Conservation (phyloP, 2,329 filamentous ascomycete species). For the Lomentospora prolificans region DNA sequence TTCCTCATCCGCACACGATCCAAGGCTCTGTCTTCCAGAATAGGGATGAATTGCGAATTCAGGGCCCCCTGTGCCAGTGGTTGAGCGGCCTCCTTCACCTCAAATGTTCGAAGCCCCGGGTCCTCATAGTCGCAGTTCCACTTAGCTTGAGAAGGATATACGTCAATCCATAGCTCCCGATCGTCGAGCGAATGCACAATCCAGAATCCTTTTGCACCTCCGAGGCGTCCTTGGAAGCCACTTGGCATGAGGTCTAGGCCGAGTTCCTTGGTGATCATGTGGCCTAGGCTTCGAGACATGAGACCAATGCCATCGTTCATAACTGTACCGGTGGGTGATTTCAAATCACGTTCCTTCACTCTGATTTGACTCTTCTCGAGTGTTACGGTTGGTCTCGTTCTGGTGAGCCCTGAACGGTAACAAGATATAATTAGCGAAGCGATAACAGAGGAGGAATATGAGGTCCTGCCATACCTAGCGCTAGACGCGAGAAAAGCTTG, state of each 20-base stretch:
- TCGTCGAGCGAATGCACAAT: constrained; percentile 44
- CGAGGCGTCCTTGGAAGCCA: constrained; percentile 60
- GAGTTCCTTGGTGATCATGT: constrained; percentile 38
- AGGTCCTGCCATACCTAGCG: constrained; percentile 32
- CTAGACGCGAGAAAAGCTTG: constrained; percentile 50
- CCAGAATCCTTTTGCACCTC: constrained; percentile 72
- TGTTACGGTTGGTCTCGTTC: constrained; percentile 34
- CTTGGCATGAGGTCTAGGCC: constrained; percentile 46
- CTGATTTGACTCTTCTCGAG: constrained; percentile 37
- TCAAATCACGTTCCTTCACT: constrained; percentile 25
- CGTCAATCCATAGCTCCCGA: constrained; percentile 53
- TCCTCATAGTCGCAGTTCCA: constrained; percentile 45
- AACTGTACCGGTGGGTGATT: constrained; percentile 28
- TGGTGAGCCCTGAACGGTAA: constrained; percentile 36
- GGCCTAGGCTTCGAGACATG: constrained; percentile 53
- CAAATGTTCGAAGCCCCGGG: constrained; percentile 49
- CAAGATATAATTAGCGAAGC: constrained; percentile 1
- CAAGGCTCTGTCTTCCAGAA: constrained; percentile 52
- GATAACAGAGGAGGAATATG: neutral
- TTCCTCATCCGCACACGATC: constrained; percentile 32
- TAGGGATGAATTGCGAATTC: constrained; percentile 59
- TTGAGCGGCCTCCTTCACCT: constrained; percentile 43
- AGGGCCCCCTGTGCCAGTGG: constrained; percentile 42
- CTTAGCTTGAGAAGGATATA: constrained; percentile 58
- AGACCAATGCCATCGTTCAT: constrained; percentile 60